These are phyloP conservation scores for Apocynum venetum DNA, from an alignment of 257 asterid genomes.

Conservation along the genomic window DNA sequence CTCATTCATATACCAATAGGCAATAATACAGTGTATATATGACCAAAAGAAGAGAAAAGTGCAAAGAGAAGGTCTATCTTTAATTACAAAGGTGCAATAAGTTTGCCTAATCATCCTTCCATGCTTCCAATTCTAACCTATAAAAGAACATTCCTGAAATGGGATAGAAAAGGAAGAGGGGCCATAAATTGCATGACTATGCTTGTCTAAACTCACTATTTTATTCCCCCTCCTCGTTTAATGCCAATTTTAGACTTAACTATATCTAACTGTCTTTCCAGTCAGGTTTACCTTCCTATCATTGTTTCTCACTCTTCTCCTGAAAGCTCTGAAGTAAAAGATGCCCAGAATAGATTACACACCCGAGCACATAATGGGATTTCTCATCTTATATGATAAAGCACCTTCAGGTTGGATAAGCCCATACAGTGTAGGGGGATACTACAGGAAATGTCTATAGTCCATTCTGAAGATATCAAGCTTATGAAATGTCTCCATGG, in stretches of 20 bases:
- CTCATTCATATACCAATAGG: too few relatives aligned
- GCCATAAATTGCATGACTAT: not conserved
- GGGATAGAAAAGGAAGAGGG: not conserved
- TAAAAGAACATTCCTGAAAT: not conserved
- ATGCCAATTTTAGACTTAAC: not conserved
- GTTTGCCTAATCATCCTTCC: not conserved
- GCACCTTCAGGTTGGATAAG: too few relatives aligned
- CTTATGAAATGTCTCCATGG: too few relatives aligned
- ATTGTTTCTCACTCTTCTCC: not conserved
- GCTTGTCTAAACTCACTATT: not conserved
- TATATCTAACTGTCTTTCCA: not conserved
- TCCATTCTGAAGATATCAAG: too few relatives aligned
- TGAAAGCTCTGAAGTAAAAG: not conserved
- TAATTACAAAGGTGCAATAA: not conserved
- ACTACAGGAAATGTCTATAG: too few relatives aligned
- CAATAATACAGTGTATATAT: too few relatives aligned
- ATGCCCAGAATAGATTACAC: not conserved
- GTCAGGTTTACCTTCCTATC: not conserved
- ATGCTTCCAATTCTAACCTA: not conserved
- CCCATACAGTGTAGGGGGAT: too few relatives aligned
- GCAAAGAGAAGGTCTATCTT: not conserved
- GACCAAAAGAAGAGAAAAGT: not conserved
- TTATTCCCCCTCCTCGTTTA: not conserved
- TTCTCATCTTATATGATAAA: too few relatives aligned
- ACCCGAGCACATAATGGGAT: not conserved